Evolutionary conservation across 805 yeast genomes (phyloP), one percentile per base, ranked within the genome.

Genomic region (Yamadazyma sp.): DNA sequence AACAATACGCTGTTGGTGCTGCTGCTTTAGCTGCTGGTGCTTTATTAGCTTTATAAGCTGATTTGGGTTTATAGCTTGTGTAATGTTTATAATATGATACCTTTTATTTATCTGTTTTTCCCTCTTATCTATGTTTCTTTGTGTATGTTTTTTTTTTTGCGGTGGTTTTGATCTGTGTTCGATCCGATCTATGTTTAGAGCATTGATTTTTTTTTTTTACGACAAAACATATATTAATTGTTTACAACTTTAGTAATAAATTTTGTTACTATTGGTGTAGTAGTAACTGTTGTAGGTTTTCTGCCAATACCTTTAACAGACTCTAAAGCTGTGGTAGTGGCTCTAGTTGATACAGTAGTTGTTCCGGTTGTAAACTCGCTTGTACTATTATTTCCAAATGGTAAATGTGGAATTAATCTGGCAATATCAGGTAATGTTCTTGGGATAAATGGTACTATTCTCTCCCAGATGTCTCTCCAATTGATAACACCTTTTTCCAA

Each of bases 21-120:
- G 71, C 65, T 57, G 71, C 67, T 49, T 58, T 66, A 56, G 71
- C 70, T 56, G 66, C 65, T 35, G 71, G 71, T 64, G 73, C 71
- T 59, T 64, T 66, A 55, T 75, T 82, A 28, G 84, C 88, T 35
- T 70, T 80, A 35, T 82, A 82, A 56, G 50, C 44, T 37, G 32
- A 18, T 28, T 30, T 19, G n/a, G 18, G 27, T 25, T 24, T 24
- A 11, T 31, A 31, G 35, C 35, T 33, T 23, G 24, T 22, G 12
- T 33, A 23, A 27, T 21, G 20, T 19, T 16, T 13, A 28, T 34
- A 37, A 37, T 37, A 37, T 37, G 40, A 37, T 37, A 37, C 36
- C 40, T 31, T 31, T 29, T 23, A 13, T 14, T 13, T 34, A 7
- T 27, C 12, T 22, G 17, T 10, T n/a, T 28, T n/a, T 15, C 11